Conservation (phyloP, 768 basidiomycete species). For the Naganishia kalamii region DNA sequence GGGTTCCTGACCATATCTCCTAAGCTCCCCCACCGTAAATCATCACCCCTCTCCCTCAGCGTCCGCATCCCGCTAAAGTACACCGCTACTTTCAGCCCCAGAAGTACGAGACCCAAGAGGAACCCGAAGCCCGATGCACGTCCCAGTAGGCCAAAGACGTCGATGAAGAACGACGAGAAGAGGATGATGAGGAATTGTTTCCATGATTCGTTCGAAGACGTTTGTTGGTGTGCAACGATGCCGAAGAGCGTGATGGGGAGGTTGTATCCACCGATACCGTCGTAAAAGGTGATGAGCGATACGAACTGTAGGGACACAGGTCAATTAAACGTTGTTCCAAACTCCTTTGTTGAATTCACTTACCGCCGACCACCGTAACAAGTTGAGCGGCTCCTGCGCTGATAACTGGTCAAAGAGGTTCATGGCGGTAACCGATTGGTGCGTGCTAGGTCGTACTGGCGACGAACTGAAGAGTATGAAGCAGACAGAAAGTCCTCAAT, state of each 20-base stretch:
- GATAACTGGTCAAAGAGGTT: neutral
- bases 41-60: constrained; percentile 19
- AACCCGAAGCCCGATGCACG: constrained; percentile 7
- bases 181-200: constrained; percentile 21
- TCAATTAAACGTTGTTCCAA: neutral
- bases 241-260: constrained; percentile 21
- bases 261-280: constrained; percentile 17
- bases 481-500: neutral
- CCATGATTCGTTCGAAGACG: neutral
- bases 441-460: too few species aligned
- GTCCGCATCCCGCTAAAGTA: constrained; percentile 21
- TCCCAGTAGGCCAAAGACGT: constrained; percentile 6
- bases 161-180: constrained; percentile 19
- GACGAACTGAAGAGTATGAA: neutral
- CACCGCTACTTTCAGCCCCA: constrained; percentile 18
- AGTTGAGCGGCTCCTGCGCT: neutral
- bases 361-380: constrained; percentile 7
- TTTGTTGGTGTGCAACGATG: constrained; percentile 19
- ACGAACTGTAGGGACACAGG: neutral
- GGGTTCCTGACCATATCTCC: constrained; percentile 13
- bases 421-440: too few species aligned
- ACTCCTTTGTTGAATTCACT: neutral
- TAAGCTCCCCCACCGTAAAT: neutral
- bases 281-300: constrained; percentile 14
- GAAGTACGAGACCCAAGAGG: neutral